Base-by-base conservation (phyloP, 2,329 filamentous ascomycete genomes). In the Trematosphaeria pertusa region DNA sequence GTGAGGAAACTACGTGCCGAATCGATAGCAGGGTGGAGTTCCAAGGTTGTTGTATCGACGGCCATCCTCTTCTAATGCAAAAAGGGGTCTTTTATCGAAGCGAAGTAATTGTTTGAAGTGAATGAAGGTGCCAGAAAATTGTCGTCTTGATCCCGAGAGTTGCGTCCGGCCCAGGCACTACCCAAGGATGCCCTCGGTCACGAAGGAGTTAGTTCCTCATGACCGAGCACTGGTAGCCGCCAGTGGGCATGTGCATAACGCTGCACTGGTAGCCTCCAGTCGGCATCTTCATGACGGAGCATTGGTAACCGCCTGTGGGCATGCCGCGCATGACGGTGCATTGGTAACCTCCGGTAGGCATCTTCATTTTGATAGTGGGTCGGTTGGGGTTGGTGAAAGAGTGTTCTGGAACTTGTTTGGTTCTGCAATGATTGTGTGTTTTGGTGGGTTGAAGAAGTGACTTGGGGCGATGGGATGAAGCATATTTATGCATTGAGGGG, bases 401-500 rank as follows among this genome's bases (percentile, higher is more conserved):
- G 28, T 58, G 50, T 44, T 45, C 20, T 35, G 36, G 37, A 45
- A 43, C 7, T 48, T 49, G 41, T 46, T 17, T 9, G 12, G 7
- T 7, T 12, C 12, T 49, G 32, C 56, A 56, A 59, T 46, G 58
- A 60, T 37, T 50, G 61, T 40, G 37, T 43, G 48, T 50, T 54
- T 43, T 54, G 47, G 28, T 55, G 51, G 48, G 47, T 30, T 45
- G 45, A 33, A 15, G 24, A 43, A 37, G 20, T 18, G 5, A 17
- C 4, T 12, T 20, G 24, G 31, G 14, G 5, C 20, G 32, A 30
- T 15, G 17, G 9, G 15, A 10, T 18, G 21, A 31, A 15, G 17
- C 22, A 19, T 46, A 50, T 54, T 59, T 59, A 61, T 61, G 43
- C 41, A 22, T 46, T 18, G 28, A 11, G 20, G 17, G 22, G 15